Percentiles rank a stretch among this genome's conserved stretches.
Evolutionary conservation across 73 alveolate genomes (phyloP).

Genomic region (Symbiodinium pilosum): DNA sequence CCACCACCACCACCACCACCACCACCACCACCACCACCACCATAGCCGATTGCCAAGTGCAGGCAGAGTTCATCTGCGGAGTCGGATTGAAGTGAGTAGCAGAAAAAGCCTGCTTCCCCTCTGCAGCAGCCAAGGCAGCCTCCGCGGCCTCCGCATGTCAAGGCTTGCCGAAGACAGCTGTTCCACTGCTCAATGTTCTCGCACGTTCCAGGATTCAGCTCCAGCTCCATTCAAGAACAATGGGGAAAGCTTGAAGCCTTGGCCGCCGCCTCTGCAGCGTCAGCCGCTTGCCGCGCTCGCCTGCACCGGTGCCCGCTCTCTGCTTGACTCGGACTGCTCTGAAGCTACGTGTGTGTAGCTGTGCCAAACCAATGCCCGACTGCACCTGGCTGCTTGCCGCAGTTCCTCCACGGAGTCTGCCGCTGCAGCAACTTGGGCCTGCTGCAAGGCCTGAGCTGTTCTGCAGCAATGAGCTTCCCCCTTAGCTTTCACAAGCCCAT

Average conservation of each 20-base stretch:
- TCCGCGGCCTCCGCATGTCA: slow-evolving; percentile 42
- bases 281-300: slow-evolving; percentile 70
- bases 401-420: not conserved
- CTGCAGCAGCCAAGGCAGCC: slow-evolving; percentile 73
- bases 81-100: slow-evolving; percentile 7
- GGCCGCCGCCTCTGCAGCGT: slow-evolving; percentile 72
- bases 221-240: not conserved
- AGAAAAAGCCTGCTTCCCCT: not conserved
- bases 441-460: not conserved
- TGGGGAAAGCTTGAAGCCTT: not conserved
- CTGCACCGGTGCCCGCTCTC: no score
- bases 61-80: not conserved
- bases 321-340: no score
- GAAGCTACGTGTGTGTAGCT: no score
- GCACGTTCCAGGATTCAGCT: no score
- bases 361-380: not conserved
- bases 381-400: not conserved
- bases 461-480: no score
- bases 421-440: not conserved
- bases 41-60: not conserved
- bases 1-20: no score
- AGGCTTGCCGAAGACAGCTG: no score
- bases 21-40: not conserved
- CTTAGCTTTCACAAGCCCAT: not conserved
- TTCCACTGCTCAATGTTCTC: no score